Percentiles rank a stretch among this genome's conserved stretches.
These are phyloP conservation scores for Stephanodiscus triporus DNA, from an alignment of 108 stramenopile genomes.

Conservation along the genomic window DNA sequence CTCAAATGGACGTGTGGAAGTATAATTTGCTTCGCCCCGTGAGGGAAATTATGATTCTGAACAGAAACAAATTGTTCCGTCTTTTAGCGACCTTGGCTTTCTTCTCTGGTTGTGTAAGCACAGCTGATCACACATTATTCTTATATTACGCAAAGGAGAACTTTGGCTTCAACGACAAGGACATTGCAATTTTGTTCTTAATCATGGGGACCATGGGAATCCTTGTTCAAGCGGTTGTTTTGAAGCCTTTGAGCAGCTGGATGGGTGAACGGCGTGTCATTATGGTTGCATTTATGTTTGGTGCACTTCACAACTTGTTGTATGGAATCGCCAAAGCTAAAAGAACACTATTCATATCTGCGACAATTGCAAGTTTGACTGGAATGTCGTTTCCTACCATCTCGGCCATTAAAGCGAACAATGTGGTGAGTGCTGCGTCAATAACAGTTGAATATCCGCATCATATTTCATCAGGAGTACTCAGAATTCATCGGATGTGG, in stretches of 20 bases:
- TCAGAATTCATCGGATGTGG: no score
- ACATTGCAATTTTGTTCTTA: conserved; percentile 72
- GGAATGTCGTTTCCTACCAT: conserved; percentile 87
- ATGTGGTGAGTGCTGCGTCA: conserved; percentile 53
- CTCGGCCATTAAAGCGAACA: conserved; percentile 84
- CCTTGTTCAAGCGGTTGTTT: conserved; percentile 65
- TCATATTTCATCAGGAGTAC: not conserved
- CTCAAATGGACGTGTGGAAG: conserved; percentile 21
- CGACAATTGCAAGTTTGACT: conserved; percentile 53
- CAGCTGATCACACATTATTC: conserved; percentile 74
- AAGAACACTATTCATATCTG: conserved; percentile 62
- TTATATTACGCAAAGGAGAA: conserved; percentile 85
- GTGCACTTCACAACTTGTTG: conserved; percentile 56
- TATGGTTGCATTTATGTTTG: conserved; percentile 61
- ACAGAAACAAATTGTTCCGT: conserved; percentile 77
- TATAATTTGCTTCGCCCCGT: conserved; percentile 54
- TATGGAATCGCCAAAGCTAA: conserved; percentile 75
- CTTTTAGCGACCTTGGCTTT: conserved; percentile 75
- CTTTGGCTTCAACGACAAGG: conserved; percentile 61
- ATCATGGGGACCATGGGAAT: conserved; percentile 73
- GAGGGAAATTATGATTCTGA: conserved; percentile 77
- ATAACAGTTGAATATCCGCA: not conserved
- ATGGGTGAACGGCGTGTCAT: conserved; percentile 75
- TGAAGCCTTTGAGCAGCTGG: conserved; percentile 74
- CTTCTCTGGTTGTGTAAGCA: conserved; percentile 68